Evolutionary conservation across 257 asterid species (phyloP).

Genomic region (Sherardia arvensis): DNA sequence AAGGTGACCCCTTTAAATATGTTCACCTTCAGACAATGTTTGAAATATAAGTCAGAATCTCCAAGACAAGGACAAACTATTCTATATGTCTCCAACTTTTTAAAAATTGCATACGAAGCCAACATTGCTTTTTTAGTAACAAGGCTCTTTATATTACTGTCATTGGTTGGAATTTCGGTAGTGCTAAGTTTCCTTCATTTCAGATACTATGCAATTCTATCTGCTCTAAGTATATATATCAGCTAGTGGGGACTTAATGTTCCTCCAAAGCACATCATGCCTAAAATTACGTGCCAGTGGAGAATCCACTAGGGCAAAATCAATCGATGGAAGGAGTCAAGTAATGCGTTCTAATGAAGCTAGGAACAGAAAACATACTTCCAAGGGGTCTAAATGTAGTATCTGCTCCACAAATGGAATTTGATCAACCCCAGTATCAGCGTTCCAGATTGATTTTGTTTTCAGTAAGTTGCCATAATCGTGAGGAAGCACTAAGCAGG

Average conservation of each 20-base stretch:
- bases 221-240: not conserved
- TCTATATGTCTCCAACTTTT: not conserved
- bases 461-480: slow-evolving; percentile 53
- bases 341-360: not conserved
- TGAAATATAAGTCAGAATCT: slow-evolving; percentile 1
- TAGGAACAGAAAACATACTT: slow-evolving; percentile 39
- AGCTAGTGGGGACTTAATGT: not conserved
- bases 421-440: slow-evolving; percentile 54
- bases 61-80: not conserved
- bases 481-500: slow-evolving; percentile 74
- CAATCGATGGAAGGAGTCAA: not conserved
- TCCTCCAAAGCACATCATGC: not conserved
- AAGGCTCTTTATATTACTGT: not conserved
- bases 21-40: slow-evolving; percentile 47
- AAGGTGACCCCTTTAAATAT: slow-evolving; percentile 78
- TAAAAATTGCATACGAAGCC: not conserved
- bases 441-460: slow-evolving; percentile 82
- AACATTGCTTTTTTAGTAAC: not conserved
- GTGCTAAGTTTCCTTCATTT: not conserved
- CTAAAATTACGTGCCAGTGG: not conserved
- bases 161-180: not conserved
- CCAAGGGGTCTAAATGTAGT: slow-evolving; percentile 73
- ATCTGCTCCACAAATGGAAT: slow-evolving; percentile 68
- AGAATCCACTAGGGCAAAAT: not conserved
- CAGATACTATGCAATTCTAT: not conserved